Percentiles rank a stretch among this genome's conserved stretches.
phyloP scores from a whole-genome alignment of 2,329 filamentous ascomycete species.

The Venturia asperata region DNA sequence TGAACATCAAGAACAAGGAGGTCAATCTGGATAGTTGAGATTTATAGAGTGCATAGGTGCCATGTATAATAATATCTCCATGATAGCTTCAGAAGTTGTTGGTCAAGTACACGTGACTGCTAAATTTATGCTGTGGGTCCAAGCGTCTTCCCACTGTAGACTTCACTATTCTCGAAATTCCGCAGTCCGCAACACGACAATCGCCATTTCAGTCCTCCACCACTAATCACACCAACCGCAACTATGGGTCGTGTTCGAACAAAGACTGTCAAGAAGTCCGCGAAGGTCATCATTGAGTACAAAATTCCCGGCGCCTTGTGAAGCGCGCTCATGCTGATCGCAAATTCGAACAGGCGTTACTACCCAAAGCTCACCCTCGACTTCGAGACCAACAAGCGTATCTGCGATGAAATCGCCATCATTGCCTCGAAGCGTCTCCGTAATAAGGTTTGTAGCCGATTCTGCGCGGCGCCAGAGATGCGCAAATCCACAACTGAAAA shows the following conservation, averaged over 20 bases:
- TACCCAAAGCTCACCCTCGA: slow-evolving; percentile 95
- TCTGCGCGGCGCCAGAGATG: neutral
- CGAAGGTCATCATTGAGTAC: slow-evolving; percentile 97
- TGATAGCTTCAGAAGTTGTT: neutral
- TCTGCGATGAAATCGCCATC: slow-evolving; percentile 99
- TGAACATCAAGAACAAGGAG: neutral
- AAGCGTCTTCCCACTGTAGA: neutral
- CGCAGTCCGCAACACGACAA: neutral
- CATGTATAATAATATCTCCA: neutral
- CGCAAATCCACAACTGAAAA: neutral
- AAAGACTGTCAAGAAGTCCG: slow-evolving; percentile 71
- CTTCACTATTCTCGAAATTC: neutral
- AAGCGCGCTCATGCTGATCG: slow-evolving; percentile 2
- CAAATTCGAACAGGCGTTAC: slow-evolving; percentile 25
- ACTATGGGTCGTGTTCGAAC: slow-evolving; percentile 53
- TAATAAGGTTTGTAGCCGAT: slow-evolving; percentile 72
- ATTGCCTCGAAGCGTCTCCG: slow-evolving; percentile 98
- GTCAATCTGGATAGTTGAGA: neutral
- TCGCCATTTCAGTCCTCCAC: neutral
- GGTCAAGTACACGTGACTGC: neutral
- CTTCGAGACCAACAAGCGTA: slow-evolving; percentile 99
- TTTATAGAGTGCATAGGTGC: neutral
- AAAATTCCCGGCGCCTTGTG: slow-evolving; percentile 54
- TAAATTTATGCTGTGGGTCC: neutral
- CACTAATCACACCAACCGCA: slow-evolving; percentile 26